phyloP scores from a whole-genome alignment of 768 basidiomycete genomes.

The Mycena galericulata region DNA sequence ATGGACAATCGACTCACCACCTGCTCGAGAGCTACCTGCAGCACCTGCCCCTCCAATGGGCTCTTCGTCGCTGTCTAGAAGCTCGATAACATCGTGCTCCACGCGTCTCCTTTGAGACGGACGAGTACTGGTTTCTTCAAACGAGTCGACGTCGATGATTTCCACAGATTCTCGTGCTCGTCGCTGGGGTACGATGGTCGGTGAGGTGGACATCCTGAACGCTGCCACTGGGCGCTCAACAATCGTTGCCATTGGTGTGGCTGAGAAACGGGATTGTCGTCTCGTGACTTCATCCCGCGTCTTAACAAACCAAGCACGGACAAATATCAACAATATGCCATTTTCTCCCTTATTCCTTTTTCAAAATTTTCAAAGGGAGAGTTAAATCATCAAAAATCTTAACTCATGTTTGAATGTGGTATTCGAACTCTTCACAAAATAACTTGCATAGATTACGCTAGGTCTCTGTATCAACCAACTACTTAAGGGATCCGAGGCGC shows the following conservation, averaged over 20 bases:
- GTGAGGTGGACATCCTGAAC: neutral
- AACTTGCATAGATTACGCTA: too few relatives aligned
- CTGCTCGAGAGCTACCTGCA: neutral
- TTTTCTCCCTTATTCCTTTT: too few relatives aligned
- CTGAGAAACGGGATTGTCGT: neutral
- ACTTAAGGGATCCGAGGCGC: too few relatives aligned
- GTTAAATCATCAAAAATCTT: too few relatives aligned
- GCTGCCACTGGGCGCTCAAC: slow-evolving; percentile 19
- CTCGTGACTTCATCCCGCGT: neutral
- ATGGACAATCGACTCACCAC: neutral
- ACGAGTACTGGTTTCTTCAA: slow-evolving; percentile 6
- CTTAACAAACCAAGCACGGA: neutral
- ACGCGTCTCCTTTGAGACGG: slow-evolving; percentile 24
- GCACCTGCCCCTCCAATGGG: neutral
- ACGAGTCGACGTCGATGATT: slow-evolving; percentile 28
- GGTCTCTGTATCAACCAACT: too few relatives aligned
- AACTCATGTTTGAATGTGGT: too few relatives aligned
- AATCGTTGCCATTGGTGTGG: slow-evolving; percentile 24
- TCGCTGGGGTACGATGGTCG: slow-evolving; percentile 20
- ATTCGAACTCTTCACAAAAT: too few relatives aligned
- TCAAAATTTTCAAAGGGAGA: too few relatives aligned
- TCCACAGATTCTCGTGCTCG: slow-evolving; percentile 16
- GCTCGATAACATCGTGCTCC: slow-evolving; percentile 29
- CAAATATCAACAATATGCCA: neutral
- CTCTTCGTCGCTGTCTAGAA: slow-evolving; percentile 35